These are phyloP conservation scores for Penicillium nordicum DNA, from an alignment of 2,329 filamentous ascomycete genomes.

Conservation along the genomic window DNA sequence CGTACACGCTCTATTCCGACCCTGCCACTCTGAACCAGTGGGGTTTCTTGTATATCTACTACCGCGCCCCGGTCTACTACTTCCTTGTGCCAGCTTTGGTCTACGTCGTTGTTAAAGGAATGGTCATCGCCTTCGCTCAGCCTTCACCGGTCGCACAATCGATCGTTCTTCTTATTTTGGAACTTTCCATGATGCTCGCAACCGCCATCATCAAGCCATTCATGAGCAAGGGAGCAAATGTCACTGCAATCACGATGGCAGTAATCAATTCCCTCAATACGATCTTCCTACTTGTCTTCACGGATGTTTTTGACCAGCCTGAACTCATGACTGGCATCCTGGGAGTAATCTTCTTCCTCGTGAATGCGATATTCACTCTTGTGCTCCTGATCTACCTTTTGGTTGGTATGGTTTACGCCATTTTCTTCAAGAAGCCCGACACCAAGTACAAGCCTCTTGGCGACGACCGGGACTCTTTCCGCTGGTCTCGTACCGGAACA, in stretches of 20 bases:
- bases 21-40: conserved; percentile 90
- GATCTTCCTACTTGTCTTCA: conserved; percentile 85
- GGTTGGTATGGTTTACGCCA: conserved; percentile 69
- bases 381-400: conserved; percentile 80
- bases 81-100: conserved; percentile 76
- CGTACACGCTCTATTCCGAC: conserved; percentile 94
- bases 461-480: conserved; percentile 92
- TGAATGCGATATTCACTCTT: conserved; percentile 79
- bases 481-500: conserved; percentile 76
- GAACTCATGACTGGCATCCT: conserved; percentile 79
- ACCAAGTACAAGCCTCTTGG: conserved; percentile 92
- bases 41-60: conserved; percentile 96
- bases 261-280: conserved; percentile 86
- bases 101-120: conserved; percentile 78
- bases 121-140: conserved; percentile 83
- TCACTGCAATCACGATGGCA: conserved; percentile 88
- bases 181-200: conserved; percentile 73
- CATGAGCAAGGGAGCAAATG: conserved; percentile 98
- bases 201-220: conserved; percentile 80
- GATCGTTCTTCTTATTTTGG: conserved; percentile 78
- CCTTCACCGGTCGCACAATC: conserved; percentile 68
- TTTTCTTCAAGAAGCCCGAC: conserved; percentile 90
- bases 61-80: conserved; percentile 91
- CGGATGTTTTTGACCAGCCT: conserved; percentile 78
- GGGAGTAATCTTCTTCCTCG: conserved; percentile 82